These are phyloP conservation scores for Clitoria ternatea DNA, from an alignment of 306 rosid genomes.

Conservation along the genomic window DNA sequence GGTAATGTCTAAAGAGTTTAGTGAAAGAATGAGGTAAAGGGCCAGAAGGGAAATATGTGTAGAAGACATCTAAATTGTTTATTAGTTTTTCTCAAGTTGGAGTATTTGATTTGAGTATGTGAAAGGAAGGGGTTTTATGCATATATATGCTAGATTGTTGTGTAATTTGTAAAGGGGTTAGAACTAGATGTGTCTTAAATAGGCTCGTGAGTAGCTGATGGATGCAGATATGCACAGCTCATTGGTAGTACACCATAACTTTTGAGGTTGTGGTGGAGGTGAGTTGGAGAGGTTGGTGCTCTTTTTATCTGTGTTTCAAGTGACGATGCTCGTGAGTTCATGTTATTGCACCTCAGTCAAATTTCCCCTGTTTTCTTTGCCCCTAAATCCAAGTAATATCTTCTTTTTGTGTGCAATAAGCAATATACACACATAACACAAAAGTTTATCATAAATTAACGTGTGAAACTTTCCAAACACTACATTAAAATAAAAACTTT, in stretches of 20 bases:
- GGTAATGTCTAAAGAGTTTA: constrained; percentile 24
- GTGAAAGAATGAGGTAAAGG: constrained; percentile 32
- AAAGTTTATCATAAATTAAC: no score
- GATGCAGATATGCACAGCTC: constrained; percentile 42
- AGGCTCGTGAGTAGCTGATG: constrained; percentile 66
- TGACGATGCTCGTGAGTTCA: constrained; percentile 63
- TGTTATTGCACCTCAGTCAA: constrained; percentile 29
- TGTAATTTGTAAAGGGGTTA: constrained; percentile 18
- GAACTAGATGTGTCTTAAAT: constrained; percentile 50
- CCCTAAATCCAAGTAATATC: constrained; percentile 22
- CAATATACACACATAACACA: no score
- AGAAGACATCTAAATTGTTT: constrained; percentile 33
- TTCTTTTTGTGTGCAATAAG: not conserved
- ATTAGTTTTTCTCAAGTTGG: not conserved
- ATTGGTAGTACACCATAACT: constrained; percentile 29
- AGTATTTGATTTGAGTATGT: constrained; percentile 16
- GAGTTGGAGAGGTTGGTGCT: constrained; percentile 51
- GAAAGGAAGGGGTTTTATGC: constrained; percentile 26
- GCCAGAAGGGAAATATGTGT: constrained; percentile 24
- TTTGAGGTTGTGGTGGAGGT: constrained; percentile 30
- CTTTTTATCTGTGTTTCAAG: constrained; percentile 20
- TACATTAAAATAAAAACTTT: no score
- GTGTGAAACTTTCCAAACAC: no score
- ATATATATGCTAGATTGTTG: constrained; percentile 28
- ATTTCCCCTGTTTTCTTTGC: constrained; percentile 17